These are phyloP conservation scores for Tremella mesenterica DNA, from an alignment of 768 basidiomycete species.

Conservation along the genomic window DNA sequence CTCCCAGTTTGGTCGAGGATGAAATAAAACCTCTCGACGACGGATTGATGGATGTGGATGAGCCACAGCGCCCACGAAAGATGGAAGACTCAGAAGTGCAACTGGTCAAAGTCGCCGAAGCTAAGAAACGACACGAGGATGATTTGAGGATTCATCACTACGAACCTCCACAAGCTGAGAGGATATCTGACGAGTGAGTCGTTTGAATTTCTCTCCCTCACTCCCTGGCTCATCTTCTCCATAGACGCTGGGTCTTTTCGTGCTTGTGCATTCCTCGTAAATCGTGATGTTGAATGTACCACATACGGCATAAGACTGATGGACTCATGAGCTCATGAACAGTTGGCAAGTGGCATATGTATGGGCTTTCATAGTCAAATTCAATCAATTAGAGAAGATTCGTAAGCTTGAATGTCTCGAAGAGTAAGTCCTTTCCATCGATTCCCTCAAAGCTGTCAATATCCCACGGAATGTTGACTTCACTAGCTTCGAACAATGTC, in stretches of 20 bases:
- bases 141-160: constrained; percentile 26
- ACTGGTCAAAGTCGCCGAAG: constrained; percentile 5
- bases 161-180: constrained; percentile 17
- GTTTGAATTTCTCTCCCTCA: background rate
- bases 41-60: too few species aligned
- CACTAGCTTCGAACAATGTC: constrained; percentile 27
- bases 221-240: background rate
- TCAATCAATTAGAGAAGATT: constrained; percentile 17
- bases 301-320: too few species aligned
- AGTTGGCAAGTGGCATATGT: constrained; percentile 38
- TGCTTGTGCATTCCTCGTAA: background rate
- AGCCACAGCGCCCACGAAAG: too few species aligned
- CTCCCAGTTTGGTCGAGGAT: too few species aligned
- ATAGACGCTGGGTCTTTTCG: background rate
- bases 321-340: constrained; percentile 3
- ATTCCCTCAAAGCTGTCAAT: background rate
- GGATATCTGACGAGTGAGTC: constrained; percentile 17
- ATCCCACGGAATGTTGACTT: background rate
- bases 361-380: constrained; percentile 36
- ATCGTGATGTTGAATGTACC: background rate
- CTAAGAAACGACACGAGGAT: constrained; percentile 23
- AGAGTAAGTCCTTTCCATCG: constrained; percentile 22
- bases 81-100: background rate
- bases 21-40: too few species aligned
- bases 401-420: constrained; percentile 20